phyloP scores from a whole-genome alignment of 2,329 filamentous ascomycete species.

The Aspergillus ochraceoroseus region DNA sequence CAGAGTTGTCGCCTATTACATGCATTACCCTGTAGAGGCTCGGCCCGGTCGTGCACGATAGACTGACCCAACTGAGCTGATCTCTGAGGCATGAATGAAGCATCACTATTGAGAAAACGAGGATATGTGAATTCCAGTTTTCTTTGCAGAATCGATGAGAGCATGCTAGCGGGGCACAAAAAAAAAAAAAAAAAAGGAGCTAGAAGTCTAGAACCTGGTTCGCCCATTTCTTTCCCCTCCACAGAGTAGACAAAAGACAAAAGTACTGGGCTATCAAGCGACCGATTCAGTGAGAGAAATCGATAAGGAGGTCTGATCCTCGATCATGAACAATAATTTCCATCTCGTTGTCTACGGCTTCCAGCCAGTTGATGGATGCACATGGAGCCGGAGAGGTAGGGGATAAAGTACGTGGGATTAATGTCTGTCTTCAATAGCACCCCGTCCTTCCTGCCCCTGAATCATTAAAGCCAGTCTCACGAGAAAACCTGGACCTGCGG shows the following conservation, averaged over 20 bases:
- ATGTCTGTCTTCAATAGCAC: no score
- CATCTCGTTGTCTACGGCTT: background rate
- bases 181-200: no score
- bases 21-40: conserved; percentile 18
- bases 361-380: background rate
- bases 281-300: no score
- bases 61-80: conserved; percentile 2
- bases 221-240: no score
- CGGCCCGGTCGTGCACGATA: conserved; percentile 21
- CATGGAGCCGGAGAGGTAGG: background rate
- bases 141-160: background rate
- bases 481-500: background rate
- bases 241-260: no score
- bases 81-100: conserved; percentile 1
- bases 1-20: no score
- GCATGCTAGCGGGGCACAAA: no score
- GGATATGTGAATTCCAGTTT: background rate
- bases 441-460: background rate
- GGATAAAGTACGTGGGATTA: no score
- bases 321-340: no score
- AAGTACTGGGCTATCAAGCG: no score
- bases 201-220: no score
- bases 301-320: no score
- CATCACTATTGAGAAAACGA: background rate
- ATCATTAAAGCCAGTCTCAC: background rate